These are phyloP conservation scores for Citrus unshiu DNA, from an alignment of 345 rosid genomes.

Conservation along the genomic window DNA sequence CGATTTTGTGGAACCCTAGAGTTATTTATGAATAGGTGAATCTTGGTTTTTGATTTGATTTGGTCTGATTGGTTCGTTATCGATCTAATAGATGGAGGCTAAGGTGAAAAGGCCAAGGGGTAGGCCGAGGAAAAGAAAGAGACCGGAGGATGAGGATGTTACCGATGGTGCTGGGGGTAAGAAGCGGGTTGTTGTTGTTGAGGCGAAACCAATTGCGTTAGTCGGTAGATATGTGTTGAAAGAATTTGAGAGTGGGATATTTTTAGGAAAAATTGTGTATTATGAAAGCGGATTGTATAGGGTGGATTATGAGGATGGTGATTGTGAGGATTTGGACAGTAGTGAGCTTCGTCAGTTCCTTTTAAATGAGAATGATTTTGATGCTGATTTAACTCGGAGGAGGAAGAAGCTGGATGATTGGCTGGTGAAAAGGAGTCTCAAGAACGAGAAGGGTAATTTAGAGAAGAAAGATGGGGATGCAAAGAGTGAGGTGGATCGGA, in stretches of 20 bases:
- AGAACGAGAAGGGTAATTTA: conserved; percentile 19
- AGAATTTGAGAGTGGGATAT: conserved; percentile 52
- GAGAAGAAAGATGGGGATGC: conserved; percentile 32
- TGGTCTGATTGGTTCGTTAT: neutral
- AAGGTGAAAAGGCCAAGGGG: conserved; percentile 61
- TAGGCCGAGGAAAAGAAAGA: conserved; percentile 67
- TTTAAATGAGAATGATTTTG: conserved; percentile 49
- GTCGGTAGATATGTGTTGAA: conserved; percentile 76
- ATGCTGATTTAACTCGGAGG: conserved; percentile 46
- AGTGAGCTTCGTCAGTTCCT: conserved; percentile 55
- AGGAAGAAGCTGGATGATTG: conserved; percentile 48
- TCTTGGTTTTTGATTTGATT: conserved; percentile 27
- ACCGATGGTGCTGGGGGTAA: conserved; percentile 20
- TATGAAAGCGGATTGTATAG: conserved; percentile 76
- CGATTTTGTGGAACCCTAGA: neutral
- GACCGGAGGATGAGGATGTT: conserved; percentile 41
- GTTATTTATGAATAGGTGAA: neutral
- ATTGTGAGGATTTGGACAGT: conserved; percentile 70
- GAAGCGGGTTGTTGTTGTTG: conserved; percentile 40
- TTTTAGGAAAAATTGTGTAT: conserved; percentile 69
- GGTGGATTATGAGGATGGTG: conserved; percentile 88
- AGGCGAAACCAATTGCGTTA: conserved; percentile 45
- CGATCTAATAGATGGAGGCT: conserved; percentile 44
- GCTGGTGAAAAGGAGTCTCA: conserved; percentile 30
- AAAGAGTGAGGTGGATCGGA: conserved; percentile 27